A percentile compares a stretch with the other conserved stretches of the same genome.
Conservation (phyloP, 2,329 filamentous ascomycete species). For the Reticulascus tulasneorum region DNA sequence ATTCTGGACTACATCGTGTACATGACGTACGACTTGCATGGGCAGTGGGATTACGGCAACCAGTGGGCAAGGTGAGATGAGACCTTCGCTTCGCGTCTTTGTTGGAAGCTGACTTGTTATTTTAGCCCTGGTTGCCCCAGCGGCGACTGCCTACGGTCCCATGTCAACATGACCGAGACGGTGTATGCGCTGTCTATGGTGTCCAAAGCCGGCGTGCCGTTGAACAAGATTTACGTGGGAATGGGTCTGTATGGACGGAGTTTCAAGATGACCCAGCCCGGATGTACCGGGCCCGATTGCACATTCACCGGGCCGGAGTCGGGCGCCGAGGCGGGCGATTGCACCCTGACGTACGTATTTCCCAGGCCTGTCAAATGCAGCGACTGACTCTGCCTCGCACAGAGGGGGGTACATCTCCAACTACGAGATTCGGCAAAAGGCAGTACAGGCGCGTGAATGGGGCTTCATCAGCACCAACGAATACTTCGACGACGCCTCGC, state of each 20-base stretch:
- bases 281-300: conserved; percentile 22
- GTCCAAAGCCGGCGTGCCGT: conserved; percentile 25
- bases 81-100: no score
- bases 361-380: no score
- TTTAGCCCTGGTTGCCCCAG: conserved; percentile 19
- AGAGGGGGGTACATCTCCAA: conserved; percentile 24
- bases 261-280: conserved; percentile 25
- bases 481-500: background rate
- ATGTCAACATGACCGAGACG: conserved; percentile 34
- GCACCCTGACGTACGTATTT: conserved; percentile 23
- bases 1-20: conserved; percentile 20
- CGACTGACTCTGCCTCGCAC: no score
- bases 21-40: conserved; percentile 14
- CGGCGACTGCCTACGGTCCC: conserved; percentile 26
- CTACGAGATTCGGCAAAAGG: conserved; percentile 22
- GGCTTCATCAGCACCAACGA: conserved; percentile 8
- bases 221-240: conserved; percentile 26
- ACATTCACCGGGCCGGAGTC: conserved; percentile 19
- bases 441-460: no score
- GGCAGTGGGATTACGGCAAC: background rate
- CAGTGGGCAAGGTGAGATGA: no score
- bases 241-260: conserved; percentile 24
- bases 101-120: no score
- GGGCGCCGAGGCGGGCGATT: conserved; percentile 17
- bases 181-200: conserved; percentile 22